Evolutionary conservation across 495 filamentous ascomycete species (phyloP), one percentile per base, ranked within the genome.

Genomic region (Viridothelium virens): DNA sequence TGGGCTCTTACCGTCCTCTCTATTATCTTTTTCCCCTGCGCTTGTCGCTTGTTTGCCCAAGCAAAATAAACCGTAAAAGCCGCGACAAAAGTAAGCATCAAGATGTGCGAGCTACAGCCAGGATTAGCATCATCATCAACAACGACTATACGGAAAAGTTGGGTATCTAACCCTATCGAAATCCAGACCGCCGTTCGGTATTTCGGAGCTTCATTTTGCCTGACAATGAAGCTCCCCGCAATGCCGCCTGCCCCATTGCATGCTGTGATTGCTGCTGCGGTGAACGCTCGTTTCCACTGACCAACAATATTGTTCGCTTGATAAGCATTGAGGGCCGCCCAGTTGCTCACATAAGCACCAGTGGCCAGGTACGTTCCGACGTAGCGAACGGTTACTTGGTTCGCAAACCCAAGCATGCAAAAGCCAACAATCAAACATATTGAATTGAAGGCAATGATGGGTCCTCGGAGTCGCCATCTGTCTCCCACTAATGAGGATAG

Each of bases 251-350:
- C 80, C 0, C 89, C 89, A 73, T 91, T 91, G 70, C 84, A 86
- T 56, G 87, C 86, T 14, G 86, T 86, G 5, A 89, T 82, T 1
- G 83, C 82, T 0, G 88, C 89, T 0, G 87, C 85, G 4, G 85
- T 88, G 56, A 87, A 88, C 0, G 84, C 87, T 31, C 89, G 80
- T 74, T 91, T 91, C 89, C 90, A 92, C 70, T 91, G 89, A 64
- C 81, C 85, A 10, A 82, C 82, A 37, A 90, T 83, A 71, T 91
- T 91, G 70, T 86, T 89, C 2, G 85, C 83, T 70, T 89, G 86
- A 68, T 88, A 92, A 0, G 88, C 84, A 69, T 85, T 89, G 63
- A 92, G 75, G 2, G 88, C 89, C 0, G 89, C 88, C 89, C 89
- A 92, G 67, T 92, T 92, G 2, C 83, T 85, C 3, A 92, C 82